Evolutionary conservation across 495 filamentous ascomycete genomes (phyloP).

Genomic region (Recurvomyces mirabilis): DNA sequence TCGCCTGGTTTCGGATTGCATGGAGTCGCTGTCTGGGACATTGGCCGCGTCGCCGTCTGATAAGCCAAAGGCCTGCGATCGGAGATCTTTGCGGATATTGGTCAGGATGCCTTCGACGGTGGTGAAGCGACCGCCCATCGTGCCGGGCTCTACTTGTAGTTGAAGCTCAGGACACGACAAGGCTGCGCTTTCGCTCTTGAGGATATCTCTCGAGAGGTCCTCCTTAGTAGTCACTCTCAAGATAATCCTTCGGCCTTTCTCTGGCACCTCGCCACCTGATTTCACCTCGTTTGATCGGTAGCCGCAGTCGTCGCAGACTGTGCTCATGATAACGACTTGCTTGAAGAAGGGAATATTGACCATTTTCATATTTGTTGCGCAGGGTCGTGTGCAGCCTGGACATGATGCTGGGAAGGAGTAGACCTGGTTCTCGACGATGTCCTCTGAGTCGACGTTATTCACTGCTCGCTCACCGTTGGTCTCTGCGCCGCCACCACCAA

Average conservation of each 20-base stretch:
- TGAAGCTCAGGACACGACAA: constrained; percentile 75
- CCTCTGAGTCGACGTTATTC: constrained; percentile 43
- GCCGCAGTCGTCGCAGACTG: constrained; percentile 78
- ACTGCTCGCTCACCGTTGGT: constrained; percentile 24
- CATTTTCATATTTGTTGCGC: constrained; percentile 86
- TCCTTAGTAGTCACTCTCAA: constrained; percentile 58
- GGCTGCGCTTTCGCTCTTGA: constrained; percentile 88
- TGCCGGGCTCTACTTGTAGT: constrained; percentile 76
- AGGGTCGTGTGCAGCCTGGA: constrained; percentile 74
- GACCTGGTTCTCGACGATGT: constrained; percentile 78
- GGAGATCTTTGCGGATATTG: constrained; percentile 80
- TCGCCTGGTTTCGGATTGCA: constrained; percentile 46
- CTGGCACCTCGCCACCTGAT: constrained; percentile 85
- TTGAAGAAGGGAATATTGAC: constrained; percentile 96
- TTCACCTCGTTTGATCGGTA: constrained; percentile 93
- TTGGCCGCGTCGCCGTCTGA: constrained; percentile 41
- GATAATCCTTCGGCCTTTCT: constrained; percentile 72
- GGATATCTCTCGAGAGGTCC: constrained; percentile 82
- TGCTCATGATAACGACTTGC: constrained; percentile 83
- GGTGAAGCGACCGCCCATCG: constrained; percentile 91
- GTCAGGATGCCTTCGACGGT: constrained; percentile 92
- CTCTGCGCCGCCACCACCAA: constrained; percentile 28
- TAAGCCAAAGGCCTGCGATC: constrained; percentile 59
- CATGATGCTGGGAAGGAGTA: constrained; percentile 85
- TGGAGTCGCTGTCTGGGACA: constrained; percentile 52